A percentile compares a stretch with the other conserved stretches of the same genome.
phyloP scores from a whole-genome alignment of 768 basidiomycete genomes.

The Suillus americanus region DNA sequence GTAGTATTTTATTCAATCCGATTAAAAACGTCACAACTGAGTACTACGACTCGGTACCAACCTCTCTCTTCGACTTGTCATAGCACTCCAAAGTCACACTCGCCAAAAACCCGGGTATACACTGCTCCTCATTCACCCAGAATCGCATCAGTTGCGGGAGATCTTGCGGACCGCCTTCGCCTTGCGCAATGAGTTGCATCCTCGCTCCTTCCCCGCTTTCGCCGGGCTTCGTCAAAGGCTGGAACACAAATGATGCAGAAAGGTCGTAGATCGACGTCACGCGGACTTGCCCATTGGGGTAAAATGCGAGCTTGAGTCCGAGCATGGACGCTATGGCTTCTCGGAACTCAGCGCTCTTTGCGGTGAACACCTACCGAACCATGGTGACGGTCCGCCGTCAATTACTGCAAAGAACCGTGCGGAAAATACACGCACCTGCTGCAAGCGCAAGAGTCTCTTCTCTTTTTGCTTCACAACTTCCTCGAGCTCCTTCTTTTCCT shows the following conservation, averaged over 20 bases:
- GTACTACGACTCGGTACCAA: conserved; percentile 1
- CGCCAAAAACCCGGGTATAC: conserved; percentile 87
- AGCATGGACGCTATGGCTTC: conserved; percentile 88
- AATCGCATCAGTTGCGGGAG: conserved; percentile 74
- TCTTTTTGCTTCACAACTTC: conserved; percentile 72
- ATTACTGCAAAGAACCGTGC: not conserved
- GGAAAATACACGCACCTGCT: conserved; percentile 54
- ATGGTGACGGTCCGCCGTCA: not conserved
- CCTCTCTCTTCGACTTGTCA: conserved; percentile 63
- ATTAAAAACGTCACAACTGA: not conserved
- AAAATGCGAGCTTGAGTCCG: conserved; percentile 89
- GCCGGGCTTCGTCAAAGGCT: conserved; percentile 47
- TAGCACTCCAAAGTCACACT: conserved; percentile 88
- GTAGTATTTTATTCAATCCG: too few species aligned
- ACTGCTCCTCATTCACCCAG: conserved; percentile 85
- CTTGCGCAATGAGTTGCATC: conserved; percentile 75
- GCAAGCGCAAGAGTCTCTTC: conserved; percentile 74
- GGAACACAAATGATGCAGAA: conserved; percentile 84
- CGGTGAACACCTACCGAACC: conserved; percentile 64
- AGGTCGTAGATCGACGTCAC: conserved; percentile 92
- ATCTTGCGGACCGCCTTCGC: conserved; percentile 74
- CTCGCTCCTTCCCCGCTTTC: conserved; percentile 41
- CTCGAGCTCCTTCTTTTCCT: conserved; percentile 69
- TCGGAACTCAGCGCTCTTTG: conserved; percentile 88
- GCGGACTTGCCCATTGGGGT: conserved; percentile 85